Percentiles rank a stretch among this genome's conserved stretches.
phyloP scores from a whole-genome alignment of 192 early-diverging fungal genomes.

The Backusella circina region DNA sequence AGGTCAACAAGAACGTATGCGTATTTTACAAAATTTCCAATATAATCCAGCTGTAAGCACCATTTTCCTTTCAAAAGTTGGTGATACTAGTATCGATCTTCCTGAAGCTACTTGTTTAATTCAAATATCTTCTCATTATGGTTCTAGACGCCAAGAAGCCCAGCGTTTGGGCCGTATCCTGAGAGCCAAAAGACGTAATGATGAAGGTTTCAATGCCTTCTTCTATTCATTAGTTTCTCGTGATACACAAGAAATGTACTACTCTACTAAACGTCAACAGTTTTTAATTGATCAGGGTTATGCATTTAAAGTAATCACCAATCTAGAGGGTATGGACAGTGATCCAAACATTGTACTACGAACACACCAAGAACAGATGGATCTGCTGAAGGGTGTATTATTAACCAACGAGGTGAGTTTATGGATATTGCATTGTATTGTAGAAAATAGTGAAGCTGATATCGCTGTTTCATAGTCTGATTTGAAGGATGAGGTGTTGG shows the following conservation, averaged over 20 bases:
- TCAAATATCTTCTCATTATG: slow-evolving; percentile 98
- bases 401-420: slow-evolving; percentile 63
- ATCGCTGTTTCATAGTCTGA: slow-evolving; percentile 47
- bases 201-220: slow-evolving; percentile 94
- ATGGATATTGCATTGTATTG: slow-evolving; percentile 16
- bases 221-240: slow-evolving; percentile 98
- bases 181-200: slow-evolving; percentile 90
- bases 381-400: slow-evolving; percentile 82
- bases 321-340: slow-evolving; percentile 88
- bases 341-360: slow-evolving; percentile 75
- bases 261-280: slow-evolving; percentile 97
- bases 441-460: not conserved
- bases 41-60: slow-evolving; percentile 90
- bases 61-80: slow-evolving; percentile 84
- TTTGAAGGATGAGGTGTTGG: slow-evolving; percentile 55
- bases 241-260: slow-evolving; percentile 99
- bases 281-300: slow-evolving; percentile 99
- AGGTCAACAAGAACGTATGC: slow-evolving; percentile 83
- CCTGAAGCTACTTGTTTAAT: slow-evolving; percentile 98
- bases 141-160: slow-evolving; percentile 97
- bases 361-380: slow-evolving; percentile 70
- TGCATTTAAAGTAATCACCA: slow-evolving; percentile 98
- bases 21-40: slow-evolving; percentile 91
- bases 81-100: slow-evolving; percentile 99
- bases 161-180: slow-evolving; percentile 92